A percentile compares a stretch with the other conserved stretches of the same genome.
Evolutionary conservation across 768 basidiomycete species (phyloP).

Genomic region (Podaxis pistillaris): DNA sequence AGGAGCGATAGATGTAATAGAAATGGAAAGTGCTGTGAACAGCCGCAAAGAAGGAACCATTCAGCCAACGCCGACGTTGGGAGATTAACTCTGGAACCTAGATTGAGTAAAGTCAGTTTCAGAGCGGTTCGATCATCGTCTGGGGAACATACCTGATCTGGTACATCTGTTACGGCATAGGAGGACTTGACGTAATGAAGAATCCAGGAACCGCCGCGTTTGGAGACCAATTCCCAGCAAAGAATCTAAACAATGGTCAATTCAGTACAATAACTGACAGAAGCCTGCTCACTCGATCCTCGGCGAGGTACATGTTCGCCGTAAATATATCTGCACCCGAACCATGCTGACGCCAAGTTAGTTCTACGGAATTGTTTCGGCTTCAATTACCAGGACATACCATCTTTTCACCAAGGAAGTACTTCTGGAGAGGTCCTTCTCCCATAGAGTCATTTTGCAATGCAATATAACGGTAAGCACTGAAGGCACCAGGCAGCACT

Average conservation of each 20-base stretch:
- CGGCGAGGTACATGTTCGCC: conserved; percentile 95
- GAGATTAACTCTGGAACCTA: conserved; percentile 91
- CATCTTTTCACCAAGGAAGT: conserved; percentile 97
- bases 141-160: conserved; percentile 63
- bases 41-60: conserved; percentile 97
- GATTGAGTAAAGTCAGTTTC: neutral
- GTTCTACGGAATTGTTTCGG: neutral
- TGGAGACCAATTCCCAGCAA: conserved; percentile 98
- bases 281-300: conserved; percentile 61
- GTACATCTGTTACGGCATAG: conserved; percentile 90
- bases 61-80: conserved; percentile 94
- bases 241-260: conserved; percentile 58
- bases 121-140: neutral
- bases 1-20: conserved; percentile 91
- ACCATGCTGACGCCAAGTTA: conserved; percentile 52
- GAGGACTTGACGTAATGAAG: conserved; percentile 97
- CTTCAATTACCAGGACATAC: conserved; percentile 31
- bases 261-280: neutral
- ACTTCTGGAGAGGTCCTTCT: conserved; percentile 89
- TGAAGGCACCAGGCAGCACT: conserved; percentile 91
- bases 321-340: conserved; percentile 90
- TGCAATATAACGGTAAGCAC: conserved; percentile 88
- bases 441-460: conserved; percentile 82
- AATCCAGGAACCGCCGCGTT: conserved; percentile 85
- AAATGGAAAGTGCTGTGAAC: conserved; percentile 93